These are phyloP conservation scores for Skeletonema potamos DNA, from an alignment of 108 stramenopile genomes.

Conservation along the genomic window DNA sequence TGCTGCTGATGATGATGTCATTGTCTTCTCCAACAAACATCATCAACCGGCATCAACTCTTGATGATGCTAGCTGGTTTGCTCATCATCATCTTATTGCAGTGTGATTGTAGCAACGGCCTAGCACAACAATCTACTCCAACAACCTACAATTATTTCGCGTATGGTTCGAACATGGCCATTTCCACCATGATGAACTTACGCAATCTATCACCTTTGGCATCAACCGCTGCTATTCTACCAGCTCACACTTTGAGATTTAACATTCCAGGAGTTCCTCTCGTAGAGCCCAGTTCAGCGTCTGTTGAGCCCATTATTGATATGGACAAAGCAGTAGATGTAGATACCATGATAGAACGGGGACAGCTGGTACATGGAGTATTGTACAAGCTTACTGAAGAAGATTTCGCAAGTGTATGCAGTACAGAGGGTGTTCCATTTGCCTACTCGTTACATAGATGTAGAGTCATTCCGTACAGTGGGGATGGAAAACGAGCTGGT, in stretches of 20 bases:
- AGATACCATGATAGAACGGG: not conserved
- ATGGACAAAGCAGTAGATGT: not conserved
- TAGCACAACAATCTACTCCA: slow-evolving; percentile 6
- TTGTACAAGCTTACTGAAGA: slow-evolving; percentile 64
- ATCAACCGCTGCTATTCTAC: slow-evolving; percentile 66
- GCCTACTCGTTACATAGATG: slow-evolving; percentile 64
- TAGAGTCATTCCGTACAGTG: slow-evolving; percentile 56
- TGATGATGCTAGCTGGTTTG: not conserved
- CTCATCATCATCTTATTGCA: not conserved
- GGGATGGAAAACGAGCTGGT: slow-evolving; percentile 52
- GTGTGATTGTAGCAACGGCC: not conserved
- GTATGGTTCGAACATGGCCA: slow-evolving; percentile 70
- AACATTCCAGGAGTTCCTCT: slow-evolving; percentile 46
- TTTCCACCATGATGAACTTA: slow-evolving; percentile 68
- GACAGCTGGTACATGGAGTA: slow-evolving; percentile 62
- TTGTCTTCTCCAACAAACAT: not conserved
- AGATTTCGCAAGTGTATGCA: slow-evolving; percentile 66
- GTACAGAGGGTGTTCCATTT: slow-evolving; percentile 78
- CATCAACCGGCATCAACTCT: not conserved
- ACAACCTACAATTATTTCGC: slow-evolving; percentile 72
- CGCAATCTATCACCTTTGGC: slow-evolving; percentile 49
- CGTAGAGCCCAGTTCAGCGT: slow-evolving; percentile 64
- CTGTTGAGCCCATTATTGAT: slow-evolving; percentile 41
- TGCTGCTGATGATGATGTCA: not conserved
- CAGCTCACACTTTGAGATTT: slow-evolving; percentile 56